Evolutionary conservation across 1,284 basidiomycete species (phyloP).

Genomic region (Sanghuangporus weigelae): DNA sequence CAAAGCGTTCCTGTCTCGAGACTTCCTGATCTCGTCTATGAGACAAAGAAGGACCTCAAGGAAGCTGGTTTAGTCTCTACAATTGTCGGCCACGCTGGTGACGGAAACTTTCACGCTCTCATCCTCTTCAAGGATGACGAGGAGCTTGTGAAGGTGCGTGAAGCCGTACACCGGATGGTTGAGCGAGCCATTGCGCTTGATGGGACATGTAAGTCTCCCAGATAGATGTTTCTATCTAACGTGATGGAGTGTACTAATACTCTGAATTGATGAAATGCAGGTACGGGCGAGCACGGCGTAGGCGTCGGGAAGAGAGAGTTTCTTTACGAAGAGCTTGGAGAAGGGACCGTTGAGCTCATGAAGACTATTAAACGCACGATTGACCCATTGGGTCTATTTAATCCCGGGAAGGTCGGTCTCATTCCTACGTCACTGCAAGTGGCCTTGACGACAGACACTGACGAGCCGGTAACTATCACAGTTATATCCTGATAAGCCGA

Average conservation of each 20-base stretch:
- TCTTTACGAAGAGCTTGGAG: constrained; percentile 73
- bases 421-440: background rate
- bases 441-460: background rate
- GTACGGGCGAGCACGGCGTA: constrained; percentile 85
- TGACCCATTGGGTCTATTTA: constrained; percentile 76
- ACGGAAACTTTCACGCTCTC: constrained; percentile 53
- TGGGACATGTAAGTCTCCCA: constrained; percentile 50
- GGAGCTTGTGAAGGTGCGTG: constrained; percentile 46
- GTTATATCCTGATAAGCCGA: constrained; percentile 16
- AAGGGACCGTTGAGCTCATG: constrained; percentile 82
- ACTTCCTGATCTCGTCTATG: constrained; percentile 69
- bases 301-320: constrained; percentile 80
- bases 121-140: constrained; percentile 60
- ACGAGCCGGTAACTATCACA: background rate
- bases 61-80: constrained; percentile 54
- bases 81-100: constrained; percentile 81
- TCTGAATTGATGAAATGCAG: constrained; percentile 27
- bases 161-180: constrained; percentile 63
- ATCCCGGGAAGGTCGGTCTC: constrained; percentile 72
- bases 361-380: constrained; percentile 72
- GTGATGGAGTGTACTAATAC: background rate
- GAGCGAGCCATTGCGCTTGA: constrained; percentile 68
- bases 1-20: constrained; percentile 74
- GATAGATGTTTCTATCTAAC: constrained; percentile 26
- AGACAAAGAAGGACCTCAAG: constrained; percentile 71